phyloP scores from a whole-genome alignment of 129 eudicot genomes.

The Centella asiatica region DNA sequence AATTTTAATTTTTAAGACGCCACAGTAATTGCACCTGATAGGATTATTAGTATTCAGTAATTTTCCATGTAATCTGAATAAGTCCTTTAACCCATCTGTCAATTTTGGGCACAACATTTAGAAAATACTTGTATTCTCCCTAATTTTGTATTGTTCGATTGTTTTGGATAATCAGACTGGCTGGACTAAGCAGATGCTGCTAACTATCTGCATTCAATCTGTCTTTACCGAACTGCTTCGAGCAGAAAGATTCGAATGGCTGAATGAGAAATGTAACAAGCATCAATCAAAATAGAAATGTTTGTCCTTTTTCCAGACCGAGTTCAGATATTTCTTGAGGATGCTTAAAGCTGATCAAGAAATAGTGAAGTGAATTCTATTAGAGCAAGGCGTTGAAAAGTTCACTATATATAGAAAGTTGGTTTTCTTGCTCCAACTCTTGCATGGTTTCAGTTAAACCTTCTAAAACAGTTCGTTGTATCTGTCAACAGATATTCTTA shows the following conservation, averaged over 20 bases:
- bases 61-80: background rate
- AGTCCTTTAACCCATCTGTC: background rate
- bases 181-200: conserved; percentile 6
- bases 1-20: too few relatives aligned
- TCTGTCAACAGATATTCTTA: background rate
- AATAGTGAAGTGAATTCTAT: background rate
- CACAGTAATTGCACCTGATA: too few relatives aligned
- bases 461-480: background rate
- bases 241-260: background rate
- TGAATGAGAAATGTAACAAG: background rate
- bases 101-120: background rate
- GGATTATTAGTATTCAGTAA: too few relatives aligned
- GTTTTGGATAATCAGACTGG: background rate
- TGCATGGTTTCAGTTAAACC: background rate
- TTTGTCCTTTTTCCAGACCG: background rate
- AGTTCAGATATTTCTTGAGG: conserved; percentile 3
- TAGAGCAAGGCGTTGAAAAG: background rate
- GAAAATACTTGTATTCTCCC: background rate
- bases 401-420: background rate
- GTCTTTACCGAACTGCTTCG: background rate
- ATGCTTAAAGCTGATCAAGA: background rate
- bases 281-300: background rate
- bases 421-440: background rate
- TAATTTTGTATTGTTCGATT: background rate
- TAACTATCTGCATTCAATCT: background rate